These are phyloP conservation scores for Eimeria maxima DNA, from an alignment of 169 alveolate species.

Conservation along the genomic window DNA sequence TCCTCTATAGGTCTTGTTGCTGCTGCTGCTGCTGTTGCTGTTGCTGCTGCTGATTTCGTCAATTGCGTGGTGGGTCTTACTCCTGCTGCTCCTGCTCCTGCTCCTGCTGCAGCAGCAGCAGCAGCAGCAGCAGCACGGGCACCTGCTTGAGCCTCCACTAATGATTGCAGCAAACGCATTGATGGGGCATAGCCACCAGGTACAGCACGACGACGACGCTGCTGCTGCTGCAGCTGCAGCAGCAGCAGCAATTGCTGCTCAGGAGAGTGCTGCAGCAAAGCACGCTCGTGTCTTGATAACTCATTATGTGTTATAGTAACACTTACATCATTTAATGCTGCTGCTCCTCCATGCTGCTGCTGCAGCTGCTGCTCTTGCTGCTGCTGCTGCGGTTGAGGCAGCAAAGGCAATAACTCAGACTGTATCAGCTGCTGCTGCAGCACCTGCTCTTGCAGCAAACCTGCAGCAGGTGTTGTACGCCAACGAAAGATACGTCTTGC, in stretches of 20 bases:
- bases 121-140: slow-evolving; percentile 39
- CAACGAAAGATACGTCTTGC: background rate
- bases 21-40: background rate
- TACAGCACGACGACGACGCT: slow-evolving; percentile 38
- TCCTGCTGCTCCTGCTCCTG: background rate
- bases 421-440: slow-evolving; percentile 3
- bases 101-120: background rate
- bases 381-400: background rate
- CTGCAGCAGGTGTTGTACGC: background rate
- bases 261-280: no score
- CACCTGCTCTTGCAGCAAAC: slow-evolving; percentile 6
- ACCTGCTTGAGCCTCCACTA: background rate
- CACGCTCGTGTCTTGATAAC: background rate
- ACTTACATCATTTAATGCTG: background rate
- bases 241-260: slow-evolving; percentile 38
- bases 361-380: background rate
- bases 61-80: background rate
- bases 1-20: background rate
- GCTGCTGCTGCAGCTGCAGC: slow-evolving; percentile 70
- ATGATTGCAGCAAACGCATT: background rate
- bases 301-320: no score
- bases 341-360: background rate
- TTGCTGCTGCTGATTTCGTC: background rate
- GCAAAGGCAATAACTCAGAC: background rate
- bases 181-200: background rate